These are phyloP conservation scores for Piper betle DNA, from an alignment of 164 flowering plant species.

Conservation along the genomic window DNA sequence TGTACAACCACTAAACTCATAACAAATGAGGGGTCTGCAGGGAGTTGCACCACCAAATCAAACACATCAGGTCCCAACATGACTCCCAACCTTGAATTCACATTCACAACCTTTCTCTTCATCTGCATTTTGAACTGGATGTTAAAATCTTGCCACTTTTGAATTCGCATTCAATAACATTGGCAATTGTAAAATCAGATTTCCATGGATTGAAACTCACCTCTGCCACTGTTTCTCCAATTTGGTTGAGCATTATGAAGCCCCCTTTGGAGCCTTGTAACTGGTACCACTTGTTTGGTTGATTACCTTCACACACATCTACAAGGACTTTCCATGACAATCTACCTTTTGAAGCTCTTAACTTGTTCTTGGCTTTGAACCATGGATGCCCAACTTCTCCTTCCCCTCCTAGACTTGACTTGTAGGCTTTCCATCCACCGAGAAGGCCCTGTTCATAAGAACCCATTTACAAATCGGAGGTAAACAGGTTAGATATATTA, in stretches of 20 bases:
- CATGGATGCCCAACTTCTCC: conserved; percentile 17
- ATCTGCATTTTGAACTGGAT: conserved; percentile 15
- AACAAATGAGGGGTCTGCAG: conserved; percentile 24
- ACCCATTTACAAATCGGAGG: not conserved
- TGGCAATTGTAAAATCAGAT: not conserved
- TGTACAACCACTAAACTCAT: conserved; percentile 10
- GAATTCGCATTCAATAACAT: not conserved
- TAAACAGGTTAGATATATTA: not conserved
- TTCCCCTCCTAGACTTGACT: conserved; percentile 1
- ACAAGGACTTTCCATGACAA: conserved; percentile 11
- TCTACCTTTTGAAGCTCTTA: conserved; percentile 9
- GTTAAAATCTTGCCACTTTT: not conserved
- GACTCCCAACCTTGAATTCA: conserved; percentile 24
- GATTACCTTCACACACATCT: conserved; percentile 3
- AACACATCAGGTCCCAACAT: conserved; percentile 53
- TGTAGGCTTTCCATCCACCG: conserved; percentile 35
- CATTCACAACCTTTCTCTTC: conserved; percentile 22
- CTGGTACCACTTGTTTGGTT: conserved; percentile 9
- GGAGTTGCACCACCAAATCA: conserved; percentile 35
- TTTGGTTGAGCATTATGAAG: conserved; percentile 14
- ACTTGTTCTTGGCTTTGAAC: conserved; percentile 23
- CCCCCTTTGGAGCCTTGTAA: conserved; percentile 14
- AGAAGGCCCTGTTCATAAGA: conserved; percentile 15
- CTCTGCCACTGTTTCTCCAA: conserved; percentile 34
- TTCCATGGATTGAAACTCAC: conserved; percentile 8